Evolutionary conservation across 2,329 filamentous ascomycete genomes (phyloP), one percentile per base, ranked within the genome.

Genomic region (Trichoderma atroviride): DNA sequence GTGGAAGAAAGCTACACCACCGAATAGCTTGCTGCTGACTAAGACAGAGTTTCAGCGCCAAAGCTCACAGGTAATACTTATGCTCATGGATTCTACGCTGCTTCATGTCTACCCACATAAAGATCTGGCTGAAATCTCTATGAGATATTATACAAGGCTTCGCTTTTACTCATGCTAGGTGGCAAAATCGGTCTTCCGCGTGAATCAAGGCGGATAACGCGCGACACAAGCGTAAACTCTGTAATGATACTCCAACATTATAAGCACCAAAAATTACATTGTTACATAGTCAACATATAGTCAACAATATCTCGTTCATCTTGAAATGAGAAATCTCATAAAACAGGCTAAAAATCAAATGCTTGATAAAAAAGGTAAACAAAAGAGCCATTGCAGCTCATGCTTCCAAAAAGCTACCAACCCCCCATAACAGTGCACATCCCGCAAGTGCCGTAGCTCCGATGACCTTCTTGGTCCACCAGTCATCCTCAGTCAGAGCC

Each of bases 391-490:
- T 6, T 52, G 19, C 37, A 59, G 13, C 35, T 69, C 35, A 74
- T 66, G 70, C 74, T 74, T 74, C 86, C 40, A 90, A 69, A 65
- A 85, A 86, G 2, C 87, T 87, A 5, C 87, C 85, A 24, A 88
- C 71, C 5, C 81, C 83, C 88, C 88, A 91, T 2, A 90, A 78
- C 56, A 87, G 77, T 11, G 84, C 85, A 74, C 88, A 91, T 0
- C 87, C 88, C n/a, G 83, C 85, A 64, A 92, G 79, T 9, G 87
- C 87, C 24, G 87, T 86, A 4, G 85, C 87, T n/a, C 89, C 89
- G 35, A 87, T 79, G 2, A 86, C 79, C 78, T 89, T 91, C 81
- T 89, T 91, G 2, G 82, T 86, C 85, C 88, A 90, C 87, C 89
- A 91, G 67, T 87, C 86, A 40, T 89, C 86, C 66, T 91, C 88